Evolutionary conservation across 352 stramenopile genomes (phyloP).

Genomic region (Phytophthora boehmeriae): DNA sequence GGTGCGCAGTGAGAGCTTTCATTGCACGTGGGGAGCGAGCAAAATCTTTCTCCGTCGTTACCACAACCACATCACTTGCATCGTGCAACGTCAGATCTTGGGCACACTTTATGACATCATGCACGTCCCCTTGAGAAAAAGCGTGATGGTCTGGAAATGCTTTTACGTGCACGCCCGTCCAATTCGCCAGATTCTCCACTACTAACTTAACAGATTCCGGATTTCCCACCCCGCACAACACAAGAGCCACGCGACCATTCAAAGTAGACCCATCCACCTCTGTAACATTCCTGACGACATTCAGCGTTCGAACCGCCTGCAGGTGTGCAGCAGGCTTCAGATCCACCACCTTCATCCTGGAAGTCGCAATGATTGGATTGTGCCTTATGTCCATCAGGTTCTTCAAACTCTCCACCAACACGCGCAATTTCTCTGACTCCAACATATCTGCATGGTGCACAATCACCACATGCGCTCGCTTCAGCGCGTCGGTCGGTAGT

Average conservation of each 20-base stretch:
- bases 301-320: conserved; percentile 1
- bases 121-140: conserved; percentile 48
- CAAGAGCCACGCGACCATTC: conserved; percentile 31
- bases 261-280: conserved; percentile 2
- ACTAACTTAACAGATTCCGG: conserved; percentile 57
- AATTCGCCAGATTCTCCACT: conserved; percentile 39
- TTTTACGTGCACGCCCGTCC: conserved; percentile 41
- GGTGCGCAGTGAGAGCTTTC: conserved; percentile 13
- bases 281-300: background rate
- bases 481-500: conserved; percentile 43
- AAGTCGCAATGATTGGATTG: conserved; percentile 49
- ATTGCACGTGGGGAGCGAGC: conserved; percentile 30
- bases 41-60: conserved; percentile 78
- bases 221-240: conserved; percentile 74
- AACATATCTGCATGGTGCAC: conserved; percentile 67
- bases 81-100: conserved; percentile 18
- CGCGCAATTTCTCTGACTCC: conserved; percentile 5
- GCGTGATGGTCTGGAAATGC: conserved; percentile 69
- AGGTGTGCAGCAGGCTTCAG: conserved; percentile 23
- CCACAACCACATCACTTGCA: conserved; percentile 34
- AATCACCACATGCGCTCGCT: conserved; percentile 56
- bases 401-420: conserved; percentile 24
- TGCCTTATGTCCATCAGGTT: conserved; percentile 7
- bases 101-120: conserved; percentile 27
- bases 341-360: conserved; percentile 47